Percentiles rank a stretch among this genome's conserved stretches.
phyloP scores from a whole-genome alignment of 2,329 filamentous ascomycete species.

The Piedraia hortae region DNA sequence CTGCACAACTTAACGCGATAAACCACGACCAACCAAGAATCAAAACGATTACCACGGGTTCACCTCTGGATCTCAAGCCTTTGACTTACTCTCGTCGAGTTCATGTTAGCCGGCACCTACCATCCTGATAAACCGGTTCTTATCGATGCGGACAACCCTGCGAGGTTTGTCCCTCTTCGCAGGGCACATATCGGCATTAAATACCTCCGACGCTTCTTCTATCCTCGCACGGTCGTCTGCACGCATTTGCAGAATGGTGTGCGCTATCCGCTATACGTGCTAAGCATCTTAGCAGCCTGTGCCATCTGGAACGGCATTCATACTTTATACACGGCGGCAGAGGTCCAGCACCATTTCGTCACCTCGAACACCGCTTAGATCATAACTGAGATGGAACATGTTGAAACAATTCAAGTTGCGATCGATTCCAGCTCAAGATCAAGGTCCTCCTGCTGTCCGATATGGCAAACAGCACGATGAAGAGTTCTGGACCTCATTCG shows the following conservation, averaged over 20 bases:
- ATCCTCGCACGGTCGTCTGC: conserved; percentile 8
- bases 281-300: conserved; percentile 23
- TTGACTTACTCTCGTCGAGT: too few relatives aligned
- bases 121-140: too few relatives aligned
- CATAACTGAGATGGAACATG: conserved; percentile 16
- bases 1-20: too few relatives aligned
- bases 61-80: too few relatives aligned
- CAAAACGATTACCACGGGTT: too few relatives aligned
- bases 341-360: conserved; percentile 21
- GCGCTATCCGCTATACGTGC: conserved; percentile 20
- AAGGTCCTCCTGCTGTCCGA: too few relatives aligned
- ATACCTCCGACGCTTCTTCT: conserved; percentile 7
- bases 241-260: conserved; percentile 10
- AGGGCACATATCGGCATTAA: conserved; percentile 6
- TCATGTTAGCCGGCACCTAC: too few relatives aligned
- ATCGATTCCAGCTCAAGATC: conserved; percentile 1
- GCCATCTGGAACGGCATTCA: conserved; percentile 26
- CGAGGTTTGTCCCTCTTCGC: conserved; percentile 5
- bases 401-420: conserved; percentile 11
- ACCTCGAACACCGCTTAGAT: conserved; percentile 20
- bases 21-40: too few relatives aligned
- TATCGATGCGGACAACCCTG: conserved; percentile 9
- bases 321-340: conserved; percentile 18
- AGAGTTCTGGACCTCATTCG: conserved; percentile 1
- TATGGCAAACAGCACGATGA: too few relatives aligned